phyloP scores from a whole-genome alignment of 1,139 yeast species.

The Wickerhamomyces sp. region DNA sequence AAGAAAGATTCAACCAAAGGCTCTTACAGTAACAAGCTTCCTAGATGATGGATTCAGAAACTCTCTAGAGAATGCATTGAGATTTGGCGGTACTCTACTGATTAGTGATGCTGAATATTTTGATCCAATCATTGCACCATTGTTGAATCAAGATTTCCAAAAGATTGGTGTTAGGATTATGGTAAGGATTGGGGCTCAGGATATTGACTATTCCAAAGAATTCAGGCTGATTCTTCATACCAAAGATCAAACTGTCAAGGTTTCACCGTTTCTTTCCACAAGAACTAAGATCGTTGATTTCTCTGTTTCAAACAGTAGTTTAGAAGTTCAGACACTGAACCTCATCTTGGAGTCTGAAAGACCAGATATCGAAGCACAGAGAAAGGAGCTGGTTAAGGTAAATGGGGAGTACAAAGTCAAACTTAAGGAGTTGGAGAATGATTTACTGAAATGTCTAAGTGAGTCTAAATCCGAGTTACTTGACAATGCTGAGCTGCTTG shows the following conservation, averaged over 20 bases:
- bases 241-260: conserved; percentile 43
- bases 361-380: conserved; percentile 64
- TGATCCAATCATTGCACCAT: conserved; percentile 66
- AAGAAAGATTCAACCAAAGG: conserved; percentile 30
- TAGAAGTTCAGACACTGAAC: conserved; percentile 61
- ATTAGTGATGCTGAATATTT: conserved; percentile 75
- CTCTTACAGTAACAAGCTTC: conserved; percentile 61
- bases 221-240: conserved; percentile 62
- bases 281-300: conserved; percentile 66
- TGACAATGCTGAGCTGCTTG: conserved; percentile 59
- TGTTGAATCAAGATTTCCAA: conserved; percentile 57
- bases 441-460: conserved; percentile 53
- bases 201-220: conserved; percentile 61
- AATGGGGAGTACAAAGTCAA: conserved; percentile 57
- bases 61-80: conserved; percentile 70
- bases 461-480: conserved; percentile 58
- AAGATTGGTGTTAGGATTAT: conserved; percentile 68
- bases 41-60: conserved; percentile 63
- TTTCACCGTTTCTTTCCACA: conserved; percentile 55
- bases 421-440: conserved; percentile 54
- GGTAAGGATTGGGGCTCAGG: conserved; percentile 55
- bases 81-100: conserved; percentile 76
- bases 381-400: conserved; percentile 47
- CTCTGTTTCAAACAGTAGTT: conserved; percentile 60
- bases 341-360: conserved; percentile 47